A percentile compares a stretch with the other conserved stretches of the same genome.
phyloP scores from a whole-genome alignment of 768 basidiomycete genomes.

The Cyclocybe cylindracea region DNA sequence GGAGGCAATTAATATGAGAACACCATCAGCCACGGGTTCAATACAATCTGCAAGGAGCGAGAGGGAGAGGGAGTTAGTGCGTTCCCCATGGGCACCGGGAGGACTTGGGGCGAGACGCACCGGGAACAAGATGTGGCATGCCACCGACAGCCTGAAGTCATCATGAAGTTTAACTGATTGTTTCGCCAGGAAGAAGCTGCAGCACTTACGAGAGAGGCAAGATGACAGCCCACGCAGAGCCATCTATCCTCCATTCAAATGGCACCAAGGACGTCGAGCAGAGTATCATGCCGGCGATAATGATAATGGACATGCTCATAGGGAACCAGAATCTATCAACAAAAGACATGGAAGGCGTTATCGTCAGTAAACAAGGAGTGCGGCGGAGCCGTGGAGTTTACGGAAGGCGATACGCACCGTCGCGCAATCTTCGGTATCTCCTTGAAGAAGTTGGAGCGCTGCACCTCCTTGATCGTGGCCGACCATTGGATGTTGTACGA shows the following conservation, averaged over 20 bases:
- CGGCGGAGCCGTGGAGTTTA: slow-evolving; percentile 36
- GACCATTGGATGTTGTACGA: slow-evolving; percentile 59
- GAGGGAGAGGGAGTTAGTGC: slow-evolving; percentile 5
- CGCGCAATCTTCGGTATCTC: slow-evolving; percentile 84
- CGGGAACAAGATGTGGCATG: slow-evolving; percentile 72
- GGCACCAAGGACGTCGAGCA: slow-evolving; percentile 50
- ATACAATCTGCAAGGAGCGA: slow-evolving; percentile 4
- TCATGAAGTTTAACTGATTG: neutral
- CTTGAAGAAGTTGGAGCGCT: slow-evolving; percentile 87
- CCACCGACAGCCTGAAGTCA: slow-evolving; percentile 57
- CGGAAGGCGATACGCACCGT: slow-evolving; percentile 28
- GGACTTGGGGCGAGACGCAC: slow-evolving; percentile 34
- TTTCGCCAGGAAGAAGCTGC: slow-evolving; percentile 5
- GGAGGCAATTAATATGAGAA: slow-evolving; percentile 9
- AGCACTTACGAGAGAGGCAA: slow-evolving; percentile 62
- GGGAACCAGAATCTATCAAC: slow-evolving; percentile 58
- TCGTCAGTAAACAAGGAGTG: neutral
- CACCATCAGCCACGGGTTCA: slow-evolving; percentile 15
- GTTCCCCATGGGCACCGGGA: neutral
- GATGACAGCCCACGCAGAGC: slow-evolving; percentile 69
- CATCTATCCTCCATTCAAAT: slow-evolving; percentile 55
- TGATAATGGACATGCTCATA: slow-evolving; percentile 47
- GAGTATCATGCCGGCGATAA: slow-evolving; percentile 62
- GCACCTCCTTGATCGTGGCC: slow-evolving; percentile 77
- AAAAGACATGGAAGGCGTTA: slow-evolving; percentile 29